Evolutionary conservation across 163 green algal genomes (phyloP).

Genomic region (Scenedesmus sp.): DNA sequence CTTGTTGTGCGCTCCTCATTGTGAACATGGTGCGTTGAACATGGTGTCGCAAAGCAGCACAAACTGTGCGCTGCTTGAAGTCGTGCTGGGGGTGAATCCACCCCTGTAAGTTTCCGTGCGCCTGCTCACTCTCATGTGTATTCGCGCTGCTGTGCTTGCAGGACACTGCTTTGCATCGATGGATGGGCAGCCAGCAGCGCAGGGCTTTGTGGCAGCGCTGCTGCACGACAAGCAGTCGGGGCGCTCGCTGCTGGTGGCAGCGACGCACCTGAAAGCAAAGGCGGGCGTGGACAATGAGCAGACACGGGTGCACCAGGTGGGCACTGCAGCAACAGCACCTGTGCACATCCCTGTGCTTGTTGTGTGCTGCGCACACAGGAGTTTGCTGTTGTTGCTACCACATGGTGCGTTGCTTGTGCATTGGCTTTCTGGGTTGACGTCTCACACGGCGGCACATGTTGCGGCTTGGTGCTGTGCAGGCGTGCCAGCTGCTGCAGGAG

Average conservation of each 20-base stretch:
- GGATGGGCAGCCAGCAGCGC: conserved; percentile 45
- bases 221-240: conserved; percentile 56
- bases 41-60: background rate
- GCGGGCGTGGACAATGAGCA: conserved; percentile 69
- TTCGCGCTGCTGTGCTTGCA: background rate
- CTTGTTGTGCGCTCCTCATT: background rate
- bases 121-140: background rate
- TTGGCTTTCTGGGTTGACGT: background rate
- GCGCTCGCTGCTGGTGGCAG: conserved; percentile 68
- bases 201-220: conserved; percentile 62
- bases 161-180: conserved; percentile 16
- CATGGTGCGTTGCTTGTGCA: background rate
- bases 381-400: background rate
- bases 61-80: background rate
- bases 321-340: background rate
- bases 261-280: conserved; percentile 86
- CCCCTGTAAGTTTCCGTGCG: background rate
- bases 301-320: conserved; percentile 62
- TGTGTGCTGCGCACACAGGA: too few relatives aligned
- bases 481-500: conserved; percentile 35
- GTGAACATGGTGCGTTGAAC: background rate
- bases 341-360: background rate
- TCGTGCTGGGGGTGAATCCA: background rate
- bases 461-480: background rate
- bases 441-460: background rate